Conservation (phyloP, 1,284 basidiomycete species). For the Calocybe gambosa region DNA sequence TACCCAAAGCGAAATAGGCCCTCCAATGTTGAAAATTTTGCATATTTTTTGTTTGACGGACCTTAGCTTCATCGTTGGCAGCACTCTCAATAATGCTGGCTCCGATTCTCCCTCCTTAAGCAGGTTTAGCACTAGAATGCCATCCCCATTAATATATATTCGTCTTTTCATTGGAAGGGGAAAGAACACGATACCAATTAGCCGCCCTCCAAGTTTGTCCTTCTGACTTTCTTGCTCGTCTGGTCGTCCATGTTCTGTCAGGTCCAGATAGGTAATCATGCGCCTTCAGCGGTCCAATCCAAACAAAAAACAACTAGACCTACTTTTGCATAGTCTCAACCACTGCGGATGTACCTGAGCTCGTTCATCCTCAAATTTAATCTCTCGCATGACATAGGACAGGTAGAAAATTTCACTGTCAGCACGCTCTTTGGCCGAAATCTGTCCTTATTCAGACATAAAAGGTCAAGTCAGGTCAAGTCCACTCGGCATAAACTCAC, state of each 20-base stretch:
- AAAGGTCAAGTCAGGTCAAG: background rate
- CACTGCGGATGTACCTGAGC: constrained; percentile 55
- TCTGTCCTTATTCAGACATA: constrained; percentile 32
- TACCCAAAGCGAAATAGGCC: constrained; percentile 46
- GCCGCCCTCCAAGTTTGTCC: constrained; percentile 53
- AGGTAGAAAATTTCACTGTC: constrained; percentile 88
- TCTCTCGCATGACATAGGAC: constrained; percentile 48
- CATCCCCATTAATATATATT: background rate
- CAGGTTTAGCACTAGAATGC: constrained; percentile 24
- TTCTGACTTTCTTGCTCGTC: constrained; percentile 31
- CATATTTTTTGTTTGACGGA: constrained; percentile 48
- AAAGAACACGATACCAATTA: constrained; percentile 45
- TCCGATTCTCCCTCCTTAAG: constrained; percentile 17
- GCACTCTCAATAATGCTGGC: constrained; percentile 37
- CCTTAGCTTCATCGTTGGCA: constrained; percentile 62
- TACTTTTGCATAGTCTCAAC: constrained; percentile 57
- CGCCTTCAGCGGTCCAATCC: background rate
- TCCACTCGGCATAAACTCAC: constrained; percentile 34
- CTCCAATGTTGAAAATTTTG: constrained; percentile 36
- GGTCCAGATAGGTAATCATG: constrained; percentile 7
- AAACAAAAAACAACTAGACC: constrained; percentile 23
- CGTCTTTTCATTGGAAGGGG: constrained; percentile 6
- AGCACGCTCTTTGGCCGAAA: constrained; percentile 66
- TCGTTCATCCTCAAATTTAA: constrained; percentile 39
- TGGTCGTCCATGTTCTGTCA: constrained; percentile 57